phyloP scores from a whole-genome alignment of 495 filamentous ascomycete species.

The Viridothelium virens region DNA sequence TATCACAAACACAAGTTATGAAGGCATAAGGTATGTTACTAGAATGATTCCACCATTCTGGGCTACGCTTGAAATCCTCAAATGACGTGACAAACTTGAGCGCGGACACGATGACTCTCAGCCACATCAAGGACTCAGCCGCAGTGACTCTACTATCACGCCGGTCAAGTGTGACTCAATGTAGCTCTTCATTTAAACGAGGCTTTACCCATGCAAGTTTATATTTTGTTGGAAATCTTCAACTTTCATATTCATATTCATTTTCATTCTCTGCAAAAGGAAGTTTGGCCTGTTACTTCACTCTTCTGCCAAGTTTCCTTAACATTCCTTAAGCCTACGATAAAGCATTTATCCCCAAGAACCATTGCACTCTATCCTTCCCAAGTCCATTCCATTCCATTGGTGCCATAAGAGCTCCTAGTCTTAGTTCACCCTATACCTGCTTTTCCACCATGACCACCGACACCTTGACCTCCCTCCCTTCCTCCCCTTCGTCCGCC shows the following conservation, averaged over 20 bases:
- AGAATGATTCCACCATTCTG: too few species aligned
- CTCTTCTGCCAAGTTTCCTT: too few species aligned
- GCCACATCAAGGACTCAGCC: not conserved
- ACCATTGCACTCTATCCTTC: too few species aligned
- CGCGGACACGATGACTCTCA: not conserved
- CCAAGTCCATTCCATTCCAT: too few species aligned
- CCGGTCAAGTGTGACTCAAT: not conserved
- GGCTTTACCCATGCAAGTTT: not conserved
- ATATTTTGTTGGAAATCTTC: too few species aligned
- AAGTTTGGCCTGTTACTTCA: too few species aligned
- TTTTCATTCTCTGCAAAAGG: too few species aligned
- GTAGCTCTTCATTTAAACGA: not conserved
- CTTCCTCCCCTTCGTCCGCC: not conserved
- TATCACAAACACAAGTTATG: too few species aligned
- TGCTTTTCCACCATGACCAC: not conserved
- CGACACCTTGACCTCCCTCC: not conserved
- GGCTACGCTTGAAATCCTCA: not conserved
- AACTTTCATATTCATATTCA: too few species aligned
- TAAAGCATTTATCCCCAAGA: too few species aligned
- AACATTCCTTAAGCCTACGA: too few species aligned
- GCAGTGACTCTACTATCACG: not conserved
- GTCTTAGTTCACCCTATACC: not conserved
- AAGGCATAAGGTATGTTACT: too few species aligned
- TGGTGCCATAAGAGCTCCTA: not conserved
- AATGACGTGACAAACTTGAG: not conserved